Evolutionary conservation across 192 early-diverging fungal genomes (phyloP), one percentile per base, ranked within the genome.

Genomic region (Irineochytrium annulatum): DNA sequence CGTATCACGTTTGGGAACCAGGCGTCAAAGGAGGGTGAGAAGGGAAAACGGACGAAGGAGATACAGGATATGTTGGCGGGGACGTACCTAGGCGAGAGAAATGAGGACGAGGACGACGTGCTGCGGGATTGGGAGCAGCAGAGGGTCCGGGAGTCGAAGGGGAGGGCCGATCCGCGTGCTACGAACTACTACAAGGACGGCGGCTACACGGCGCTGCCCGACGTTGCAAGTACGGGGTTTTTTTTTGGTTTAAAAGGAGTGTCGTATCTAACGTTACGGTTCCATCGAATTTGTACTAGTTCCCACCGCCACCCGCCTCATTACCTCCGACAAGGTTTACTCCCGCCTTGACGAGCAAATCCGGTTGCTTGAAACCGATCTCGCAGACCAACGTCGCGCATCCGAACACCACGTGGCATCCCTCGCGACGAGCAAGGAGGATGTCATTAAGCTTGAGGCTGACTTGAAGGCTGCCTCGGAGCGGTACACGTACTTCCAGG

Each of bases 401-500:
- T 43, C 33, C 30, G 14, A 26, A 0, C 28, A 13, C 34, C 14
- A 19, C 16, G 39, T 29, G 31, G 32, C 57, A 5, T 30, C 11
- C 43, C 57, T 24, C 33, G 8, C 0, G 4, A 14, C 32, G n/a
- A 11, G 41, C 6, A 5, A 17, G 34, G 19, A 37, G 26, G 11
- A 26, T 27, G 11, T 30, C 3, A 11, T 17, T 29, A 27, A 22
- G 3, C 31, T 62, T 17, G 16, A 62, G 35, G 32, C 8, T 8
- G 60, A 62, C n/a, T 19, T 52, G 3, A 13, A 32, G 20, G 34
- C 0, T 4, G 52, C 62, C 34, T 33, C 8, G 26, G 32, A 33
- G 34, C 62, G 62, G 41, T 63, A 63, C 30, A 45, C 52, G 52
- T 63, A 44, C 30, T 63, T 55, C 39, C 62, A 63, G 41, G 52